phyloP scores from a whole-genome alignment of 257 asterid species.

The Leptodermis oblonga region DNA sequence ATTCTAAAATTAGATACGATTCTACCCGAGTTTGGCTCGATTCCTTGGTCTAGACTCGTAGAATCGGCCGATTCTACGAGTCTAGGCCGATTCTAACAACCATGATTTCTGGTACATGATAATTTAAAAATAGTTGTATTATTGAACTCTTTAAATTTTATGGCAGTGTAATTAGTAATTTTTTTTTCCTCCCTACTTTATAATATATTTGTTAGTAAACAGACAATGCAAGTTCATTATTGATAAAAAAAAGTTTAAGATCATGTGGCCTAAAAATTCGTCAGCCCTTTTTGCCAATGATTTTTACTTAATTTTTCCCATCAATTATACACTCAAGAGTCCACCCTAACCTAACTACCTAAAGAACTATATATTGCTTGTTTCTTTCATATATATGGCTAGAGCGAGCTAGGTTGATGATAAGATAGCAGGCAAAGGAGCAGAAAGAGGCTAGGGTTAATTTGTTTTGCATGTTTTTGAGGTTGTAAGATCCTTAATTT shows the following conservation, averaged over 20 bases:
- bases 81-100: no score
- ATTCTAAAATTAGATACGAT: no score
- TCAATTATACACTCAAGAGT: neutral
- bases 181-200: neutral
- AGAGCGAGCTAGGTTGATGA: no score
- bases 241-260: constrained; percentile 6
- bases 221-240: neutral
- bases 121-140: no score
- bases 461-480: constrained; percentile 4
- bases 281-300: constrained; percentile 7
- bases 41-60: no score
- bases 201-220: neutral
- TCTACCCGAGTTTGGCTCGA: no score
- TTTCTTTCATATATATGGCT: no score
- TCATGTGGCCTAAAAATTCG: constrained; percentile 10
- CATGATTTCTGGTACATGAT: no score
- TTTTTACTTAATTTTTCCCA: neutral
- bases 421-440: neutral
- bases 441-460: neutral
- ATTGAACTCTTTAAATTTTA: no score
- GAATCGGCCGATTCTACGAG: no score
- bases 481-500: neutral
- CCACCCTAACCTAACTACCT: neutral
- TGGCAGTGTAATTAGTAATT: no score
- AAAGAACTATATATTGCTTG: no score